These are phyloP conservation scores for Chaetomium fimeti DNA, from an alignment of 495 filamentous ascomycete genomes.

Conservation along the genomic window DNA sequence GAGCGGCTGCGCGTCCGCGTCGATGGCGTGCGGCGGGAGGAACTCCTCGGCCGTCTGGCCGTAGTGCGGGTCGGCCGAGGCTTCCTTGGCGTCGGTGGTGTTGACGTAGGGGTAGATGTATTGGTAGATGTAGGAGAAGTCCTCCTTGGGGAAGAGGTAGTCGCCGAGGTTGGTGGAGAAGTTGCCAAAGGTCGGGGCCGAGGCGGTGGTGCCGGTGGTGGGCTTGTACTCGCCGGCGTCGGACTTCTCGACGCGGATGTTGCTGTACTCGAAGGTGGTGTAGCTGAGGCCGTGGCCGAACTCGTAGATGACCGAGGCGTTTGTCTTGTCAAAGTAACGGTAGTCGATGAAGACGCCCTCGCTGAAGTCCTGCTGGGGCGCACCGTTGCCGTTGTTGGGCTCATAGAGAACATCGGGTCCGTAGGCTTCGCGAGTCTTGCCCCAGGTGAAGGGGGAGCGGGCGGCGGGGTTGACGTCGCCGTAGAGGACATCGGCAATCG, in stretches of 20 bases:
- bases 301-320: conserved; percentile 77
- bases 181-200: conserved; percentile 70
- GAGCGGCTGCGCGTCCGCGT: conserved; percentile 66
- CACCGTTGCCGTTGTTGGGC: conserved; percentile 65
- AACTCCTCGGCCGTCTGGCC: conserved; percentile 60
- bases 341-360: conserved; percentile 96
- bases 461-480: conserved; percentile 81
- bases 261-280: conserved; percentile 78
- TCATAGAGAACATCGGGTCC: conserved; percentile 72
- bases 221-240: conserved; percentile 57
- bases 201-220: conserved; percentile 62
- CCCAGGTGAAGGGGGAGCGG: conserved; percentile 88
- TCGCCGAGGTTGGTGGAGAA: conserved; percentile 60
- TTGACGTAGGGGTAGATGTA: conserved; percentile 93
- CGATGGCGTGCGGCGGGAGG: conserved; percentile 64
- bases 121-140: conserved; percentile 52
- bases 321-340: conserved; percentile 79
- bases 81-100: conserved; percentile 58
- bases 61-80: conserved; percentile 67
- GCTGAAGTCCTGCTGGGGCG: conserved; percentile 77
- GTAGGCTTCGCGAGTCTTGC: conserved; percentile 67
- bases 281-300: conserved; percentile 92
- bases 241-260: conserved; percentile 61
- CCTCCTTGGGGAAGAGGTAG: conserved; percentile 70
- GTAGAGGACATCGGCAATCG: conserved; percentile 89